Evolutionary conservation across 257 asterid species (phyloP).

Genomic region (Gentiana macrophylla): DNA sequence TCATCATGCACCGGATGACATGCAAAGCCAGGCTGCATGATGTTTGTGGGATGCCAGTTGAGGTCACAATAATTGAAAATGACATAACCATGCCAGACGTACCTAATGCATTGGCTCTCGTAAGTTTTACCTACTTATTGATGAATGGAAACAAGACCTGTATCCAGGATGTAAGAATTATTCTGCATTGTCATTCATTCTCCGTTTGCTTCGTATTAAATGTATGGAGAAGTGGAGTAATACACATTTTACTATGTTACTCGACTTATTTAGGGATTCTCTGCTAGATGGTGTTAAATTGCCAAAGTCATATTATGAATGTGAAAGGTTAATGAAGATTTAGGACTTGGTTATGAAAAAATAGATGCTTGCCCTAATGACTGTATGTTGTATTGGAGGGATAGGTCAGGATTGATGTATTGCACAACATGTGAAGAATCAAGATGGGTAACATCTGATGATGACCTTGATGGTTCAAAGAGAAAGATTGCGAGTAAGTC

Average conservation of each 20-base stretch:
- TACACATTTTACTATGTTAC: background rate
- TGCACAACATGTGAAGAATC: background rate
- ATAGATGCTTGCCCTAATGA: background rate
- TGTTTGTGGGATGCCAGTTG: too few species aligned
- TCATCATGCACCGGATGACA: too few species aligned
- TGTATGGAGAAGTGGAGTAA: background rate
- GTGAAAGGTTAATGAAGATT: background rate
- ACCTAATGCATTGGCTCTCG: too few species aligned
- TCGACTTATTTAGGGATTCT: background rate
- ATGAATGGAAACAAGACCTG: background rate
- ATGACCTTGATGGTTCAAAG: too few species aligned
- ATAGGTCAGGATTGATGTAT: background rate
- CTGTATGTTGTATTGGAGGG: background rate
- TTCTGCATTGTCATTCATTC: background rate
- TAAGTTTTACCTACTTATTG: background rate
- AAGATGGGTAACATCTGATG: background rate
- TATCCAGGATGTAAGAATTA: background rate
- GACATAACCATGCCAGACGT: too few species aligned
- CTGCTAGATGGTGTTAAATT: background rate
- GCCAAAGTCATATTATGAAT: background rate
- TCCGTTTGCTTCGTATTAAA: background rate
- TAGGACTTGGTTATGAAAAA: background rate
- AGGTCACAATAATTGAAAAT: too few species aligned
- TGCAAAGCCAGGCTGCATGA: too few species aligned
- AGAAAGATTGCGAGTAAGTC: too few species aligned